These are phyloP conservation scores for Fusarium sambucinum DNA, from an alignment of 2,329 filamentous ascomycete genomes.

Conservation along the genomic window DNA sequence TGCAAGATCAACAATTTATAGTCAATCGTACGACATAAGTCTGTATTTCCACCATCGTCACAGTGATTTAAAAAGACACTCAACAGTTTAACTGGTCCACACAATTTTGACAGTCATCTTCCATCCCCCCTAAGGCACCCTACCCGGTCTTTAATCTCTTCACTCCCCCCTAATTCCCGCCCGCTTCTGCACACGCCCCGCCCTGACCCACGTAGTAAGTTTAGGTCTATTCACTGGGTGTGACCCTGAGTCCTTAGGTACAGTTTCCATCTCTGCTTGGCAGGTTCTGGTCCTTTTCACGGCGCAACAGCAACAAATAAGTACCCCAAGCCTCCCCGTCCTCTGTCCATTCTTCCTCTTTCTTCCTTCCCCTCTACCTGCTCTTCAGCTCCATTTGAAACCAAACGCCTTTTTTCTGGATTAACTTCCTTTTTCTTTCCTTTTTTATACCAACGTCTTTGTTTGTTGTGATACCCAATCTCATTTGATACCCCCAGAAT, in stretches of 20 bases:
- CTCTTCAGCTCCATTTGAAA: slow-evolving; percentile 50
- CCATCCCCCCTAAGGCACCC: slow-evolving; percentile 15
- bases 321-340: slow-evolving; percentile 56
- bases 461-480: slow-evolving; percentile 66
- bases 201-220: slow-evolving; percentile 30
- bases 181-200: slow-evolving; percentile 35
- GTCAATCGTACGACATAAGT: not conserved
- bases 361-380: slow-evolving; percentile 52
- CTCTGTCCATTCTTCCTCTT: slow-evolving; percentile 45
- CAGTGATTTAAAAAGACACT: not conserved
- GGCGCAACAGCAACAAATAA: slow-evolving; percentile 53
- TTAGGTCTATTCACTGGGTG: slow-evolving; percentile 29
- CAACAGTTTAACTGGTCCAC: slow-evolving; percentile 5
- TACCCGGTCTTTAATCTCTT: slow-evolving; percentile 33
- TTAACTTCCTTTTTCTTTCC: slow-evolving; percentile 53
- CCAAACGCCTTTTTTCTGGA: slow-evolving; percentile 52
- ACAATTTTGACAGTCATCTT: slow-evolving; percentile 6
- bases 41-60: not conserved
- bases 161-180: slow-evolving; percentile 39
- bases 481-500: slow-evolving; percentile 58
- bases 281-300: slow-evolving; percentile 23
- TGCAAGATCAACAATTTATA: not conserved
- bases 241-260: slow-evolving; percentile 17
- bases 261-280: slow-evolving; percentile 3
- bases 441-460: slow-evolving; percentile 58